Evolutionary conservation across 2,329 filamentous ascomycete genomes (phyloP).

Genomic region (Colletotrichum viniferum): DNA sequence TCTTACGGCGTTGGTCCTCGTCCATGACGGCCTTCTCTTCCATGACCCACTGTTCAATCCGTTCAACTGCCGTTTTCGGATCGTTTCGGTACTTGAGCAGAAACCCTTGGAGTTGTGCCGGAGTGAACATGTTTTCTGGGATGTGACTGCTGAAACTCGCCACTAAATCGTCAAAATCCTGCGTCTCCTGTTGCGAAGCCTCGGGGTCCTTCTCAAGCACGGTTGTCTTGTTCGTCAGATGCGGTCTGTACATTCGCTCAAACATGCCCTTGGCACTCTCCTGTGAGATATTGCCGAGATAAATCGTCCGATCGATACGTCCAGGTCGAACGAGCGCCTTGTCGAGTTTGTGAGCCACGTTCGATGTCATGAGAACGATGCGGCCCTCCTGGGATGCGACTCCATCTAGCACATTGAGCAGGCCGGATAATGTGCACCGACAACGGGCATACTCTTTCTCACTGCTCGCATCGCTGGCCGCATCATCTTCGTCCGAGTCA

Average conservation of each 20-base stretch:
- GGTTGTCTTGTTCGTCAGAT: background rate
- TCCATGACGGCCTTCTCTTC: constrained; percentile 12
- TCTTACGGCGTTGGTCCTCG: background rate
- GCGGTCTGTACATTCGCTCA: constrained; percentile 13
- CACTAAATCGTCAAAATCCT: background rate
- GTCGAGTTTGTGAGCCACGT: constrained; percentile 66
- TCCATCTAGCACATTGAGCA: constrained; percentile 72
- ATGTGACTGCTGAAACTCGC: background rate
- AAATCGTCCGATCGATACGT: constrained; percentile 72
- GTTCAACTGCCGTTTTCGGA: background rate
- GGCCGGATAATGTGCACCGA: constrained; percentile 57
- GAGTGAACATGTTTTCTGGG: constrained; percentile 3
- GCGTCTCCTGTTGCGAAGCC: too few species aligned
- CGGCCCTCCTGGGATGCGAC: constrained; percentile 70
- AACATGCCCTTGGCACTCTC: constrained; percentile 16
- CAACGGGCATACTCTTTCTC: background rate
- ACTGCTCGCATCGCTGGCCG: constrained; percentile 12
- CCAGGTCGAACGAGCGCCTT: constrained; percentile 67
- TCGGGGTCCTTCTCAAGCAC: background rate
- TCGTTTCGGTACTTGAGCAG: constrained; percentile 3
- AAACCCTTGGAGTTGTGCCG: constrained; percentile 13
- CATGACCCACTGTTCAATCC: background rate
- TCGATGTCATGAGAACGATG: constrained; percentile 75
- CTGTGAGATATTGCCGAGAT: constrained; percentile 61
- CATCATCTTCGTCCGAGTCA: constrained; percentile 28